Conservation (phyloP, 306 rosid species). For the Cicer judaicum region DNA sequence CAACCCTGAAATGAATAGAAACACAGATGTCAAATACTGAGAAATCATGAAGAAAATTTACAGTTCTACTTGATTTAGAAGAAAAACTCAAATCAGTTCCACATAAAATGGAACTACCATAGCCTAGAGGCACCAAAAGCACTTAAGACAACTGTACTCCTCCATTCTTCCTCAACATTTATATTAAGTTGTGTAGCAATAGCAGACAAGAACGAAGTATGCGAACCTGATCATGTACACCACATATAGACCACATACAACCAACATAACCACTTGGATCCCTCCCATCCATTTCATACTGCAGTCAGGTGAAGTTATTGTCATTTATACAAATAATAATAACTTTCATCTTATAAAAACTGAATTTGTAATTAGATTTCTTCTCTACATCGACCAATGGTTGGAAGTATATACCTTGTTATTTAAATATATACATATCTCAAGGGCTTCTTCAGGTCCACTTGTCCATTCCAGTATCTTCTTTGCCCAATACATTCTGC, state of each 20-base stretch:
- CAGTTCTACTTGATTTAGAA: not conserved
- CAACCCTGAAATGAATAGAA: conserved; percentile 68
- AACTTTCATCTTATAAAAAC: conserved; percentile 9
- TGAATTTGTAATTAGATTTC: not conserved
- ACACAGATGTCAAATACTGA: not conserved
- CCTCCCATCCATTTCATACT: conserved; percentile 94
- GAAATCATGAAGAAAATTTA: conserved; percentile 2
- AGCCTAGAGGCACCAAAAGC: conserved; percentile 10
- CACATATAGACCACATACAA: conserved; percentile 98
- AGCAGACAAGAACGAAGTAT: conserved; percentile 16
- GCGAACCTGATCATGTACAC: conserved; percentile 92
- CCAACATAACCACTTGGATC: conserved; percentile 92
- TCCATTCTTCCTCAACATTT: conserved; percentile 4
- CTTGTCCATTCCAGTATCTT: conserved; percentile 96
- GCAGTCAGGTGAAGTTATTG: conserved; percentile 45
- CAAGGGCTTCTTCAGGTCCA: conserved; percentile 96
- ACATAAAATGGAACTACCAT: not conserved
- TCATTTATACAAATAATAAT: conserved; percentile 18
- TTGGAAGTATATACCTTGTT: conserved; percentile 62
- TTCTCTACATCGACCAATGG: conserved; percentile 3
- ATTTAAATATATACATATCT: conserved; percentile 71
- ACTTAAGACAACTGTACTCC: not conserved
- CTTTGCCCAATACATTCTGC: conserved; percentile 98
- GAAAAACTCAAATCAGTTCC: conserved; percentile 3
- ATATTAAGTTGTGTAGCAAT: conserved; percentile 10